These are phyloP conservation scores for Aquilaria yunnanensis DNA, from an alignment of 345 rosid genomes.

Conservation along the genomic window DNA sequence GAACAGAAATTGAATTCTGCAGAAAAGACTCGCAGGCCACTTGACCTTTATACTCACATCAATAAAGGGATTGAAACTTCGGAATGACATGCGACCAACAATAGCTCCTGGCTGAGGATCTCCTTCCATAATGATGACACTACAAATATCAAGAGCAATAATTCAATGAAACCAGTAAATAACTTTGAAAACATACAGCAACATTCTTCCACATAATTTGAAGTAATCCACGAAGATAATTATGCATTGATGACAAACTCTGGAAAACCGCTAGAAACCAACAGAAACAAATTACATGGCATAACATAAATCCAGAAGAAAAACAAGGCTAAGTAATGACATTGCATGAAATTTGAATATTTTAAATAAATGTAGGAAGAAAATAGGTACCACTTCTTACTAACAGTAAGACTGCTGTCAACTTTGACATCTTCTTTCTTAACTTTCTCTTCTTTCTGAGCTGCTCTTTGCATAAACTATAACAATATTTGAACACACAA, in stretches of 20 bases:
- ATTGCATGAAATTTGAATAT: slow-evolving; percentile 5
- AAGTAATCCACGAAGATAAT: not conserved
- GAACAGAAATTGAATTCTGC: slow-evolving; percentile 12
- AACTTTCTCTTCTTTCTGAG: slow-evolving; percentile 50
- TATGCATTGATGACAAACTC: slow-evolving; percentile 2
- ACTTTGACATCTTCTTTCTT: slow-evolving; percentile 46
- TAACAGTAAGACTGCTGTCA: slow-evolving; percentile 30
- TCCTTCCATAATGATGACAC: slow-evolving; percentile 83
- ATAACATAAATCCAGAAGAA: not conserved
- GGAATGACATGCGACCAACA: slow-evolving; percentile 93
- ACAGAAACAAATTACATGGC: not conserved
- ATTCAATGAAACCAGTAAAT: not conserved
- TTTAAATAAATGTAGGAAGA: not conserved
- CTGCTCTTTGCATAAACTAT: slow-evolving; percentile 91
- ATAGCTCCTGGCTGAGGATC: slow-evolving; percentile 79
- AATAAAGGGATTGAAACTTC: slow-evolving; percentile 80
- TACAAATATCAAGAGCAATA: slow-evolving; percentile 21
- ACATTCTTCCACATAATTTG: not conserved
- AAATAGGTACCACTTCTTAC: slow-evolving; percentile 53
- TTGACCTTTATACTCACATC: slow-evolving; percentile 58
- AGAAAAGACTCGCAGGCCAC: slow-evolving; percentile 14
- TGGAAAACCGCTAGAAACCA: not conserved
- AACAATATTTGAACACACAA: not conserved
- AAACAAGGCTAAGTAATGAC: not conserved
- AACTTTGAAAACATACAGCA: too few species aligned